Percentiles rank a stretch among this genome's conserved stretches.
These are phyloP conservation scores for Annulohypoxylon stygium DNA, from an alignment of 495 filamentous ascomycete genomes.

Conservation along the genomic window DNA sequence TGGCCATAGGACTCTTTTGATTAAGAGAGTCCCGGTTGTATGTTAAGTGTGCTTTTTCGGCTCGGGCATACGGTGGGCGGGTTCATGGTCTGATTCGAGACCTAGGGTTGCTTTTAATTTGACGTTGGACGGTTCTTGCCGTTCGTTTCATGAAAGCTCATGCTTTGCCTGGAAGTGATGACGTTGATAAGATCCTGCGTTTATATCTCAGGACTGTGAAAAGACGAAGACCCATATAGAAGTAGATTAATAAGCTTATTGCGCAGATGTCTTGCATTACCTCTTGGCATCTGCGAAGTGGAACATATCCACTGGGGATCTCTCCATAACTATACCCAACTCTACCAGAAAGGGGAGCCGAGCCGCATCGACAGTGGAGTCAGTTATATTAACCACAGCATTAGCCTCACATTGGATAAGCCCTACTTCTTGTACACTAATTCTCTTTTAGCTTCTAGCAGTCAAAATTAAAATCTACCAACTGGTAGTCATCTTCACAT, in stretches of 20 bases:
- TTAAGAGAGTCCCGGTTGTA: conserved; percentile 19
- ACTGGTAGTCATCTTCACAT: not conserved
- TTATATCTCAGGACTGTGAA: not conserved
- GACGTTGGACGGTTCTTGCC: conserved; percentile 1
- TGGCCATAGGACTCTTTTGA: not conserved
- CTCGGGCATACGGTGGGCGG: conserved; percentile 8
- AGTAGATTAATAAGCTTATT: not conserved
- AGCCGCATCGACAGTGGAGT: not conserved
- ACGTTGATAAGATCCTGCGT: not conserved
- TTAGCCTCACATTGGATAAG: not conserved
- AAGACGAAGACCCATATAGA: not conserved
- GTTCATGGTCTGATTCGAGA: not conserved
- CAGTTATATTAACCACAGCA: not conserved
- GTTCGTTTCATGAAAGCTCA: conserved; percentile 2
- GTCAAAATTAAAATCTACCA: not conserved
- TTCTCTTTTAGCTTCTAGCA: not conserved
- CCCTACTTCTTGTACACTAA: not conserved
- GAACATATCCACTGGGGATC: not conserved
- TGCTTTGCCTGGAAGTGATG: not conserved
- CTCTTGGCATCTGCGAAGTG: not conserved
- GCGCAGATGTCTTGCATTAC: not conserved
- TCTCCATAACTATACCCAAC: not conserved
- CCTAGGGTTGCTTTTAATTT: conserved; percentile 27
- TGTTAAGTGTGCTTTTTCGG: conserved; percentile 13
- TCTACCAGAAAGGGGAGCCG: conserved; percentile 4